These are phyloP conservation scores for Hippophae tibetana DNA, from an alignment of 306 rosid genomes.

Conservation along the genomic window DNA sequence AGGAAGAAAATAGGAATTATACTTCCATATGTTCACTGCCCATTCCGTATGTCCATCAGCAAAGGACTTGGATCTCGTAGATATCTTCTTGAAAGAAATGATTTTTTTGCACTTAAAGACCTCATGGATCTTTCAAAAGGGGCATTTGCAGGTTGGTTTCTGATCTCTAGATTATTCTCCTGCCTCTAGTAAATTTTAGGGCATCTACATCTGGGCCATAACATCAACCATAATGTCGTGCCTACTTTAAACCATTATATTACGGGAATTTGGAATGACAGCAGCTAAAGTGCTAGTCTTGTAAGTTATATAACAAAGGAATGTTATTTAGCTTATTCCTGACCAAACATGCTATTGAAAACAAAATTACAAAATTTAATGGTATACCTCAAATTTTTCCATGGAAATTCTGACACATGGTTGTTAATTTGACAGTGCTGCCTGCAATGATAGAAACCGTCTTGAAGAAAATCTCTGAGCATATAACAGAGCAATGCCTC, in stretches of 20 bases:
- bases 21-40: constrained; percentile 82
- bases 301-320: too few species aligned
- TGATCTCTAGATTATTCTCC: constrained; percentile 11
- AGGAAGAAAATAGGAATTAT: constrained; percentile 74
- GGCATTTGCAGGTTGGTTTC: constrained; percentile 80
- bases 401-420: background rate
- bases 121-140: constrained; percentile 97
- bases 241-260: too few species aligned
- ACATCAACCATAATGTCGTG: too few species aligned
- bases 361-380: background rate
- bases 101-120: constrained; percentile 92
- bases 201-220: too few species aligned
- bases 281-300: too few species aligned
- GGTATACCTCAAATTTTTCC: background rate
- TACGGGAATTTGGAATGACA: too few species aligned
- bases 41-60: constrained; percentile 71
- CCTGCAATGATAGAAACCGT: constrained; percentile 81
- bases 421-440: constrained; percentile 46
- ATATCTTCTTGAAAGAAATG: constrained; percentile 89
- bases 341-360: background rate
- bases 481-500: constrained; percentile 89
- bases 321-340: too few species aligned
- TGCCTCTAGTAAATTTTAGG: background rate
- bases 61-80: constrained; percentile 76
- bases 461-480: constrained; percentile 66